These are phyloP conservation scores for Barnettozyma populi DNA, from an alignment of 805 yeast genomes.

Conservation along the genomic window DNA sequence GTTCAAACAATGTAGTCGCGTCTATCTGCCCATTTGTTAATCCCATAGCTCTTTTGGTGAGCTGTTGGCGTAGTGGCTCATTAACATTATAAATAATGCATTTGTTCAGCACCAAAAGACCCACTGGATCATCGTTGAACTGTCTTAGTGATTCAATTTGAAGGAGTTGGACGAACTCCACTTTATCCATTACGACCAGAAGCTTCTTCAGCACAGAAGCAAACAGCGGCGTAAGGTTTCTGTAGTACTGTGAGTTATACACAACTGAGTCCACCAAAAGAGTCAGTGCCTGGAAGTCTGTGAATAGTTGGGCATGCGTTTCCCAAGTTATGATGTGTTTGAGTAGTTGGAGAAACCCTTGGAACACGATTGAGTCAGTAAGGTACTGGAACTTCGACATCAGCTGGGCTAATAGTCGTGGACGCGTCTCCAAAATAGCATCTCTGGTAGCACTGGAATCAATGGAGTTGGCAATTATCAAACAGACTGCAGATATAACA, in stretches of 20 bases:
- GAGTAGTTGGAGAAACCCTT: conserved; percentile 21
- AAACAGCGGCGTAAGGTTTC: conserved; percentile 17
- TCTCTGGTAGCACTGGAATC: conserved; percentile 13
- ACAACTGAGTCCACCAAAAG: conserved; percentile 20
- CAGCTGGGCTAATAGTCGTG: conserved; percentile 11
- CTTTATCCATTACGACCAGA: conserved; percentile 13
- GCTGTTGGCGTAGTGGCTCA: conserved; percentile 1
- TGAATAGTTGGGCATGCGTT: conserved; percentile 14
- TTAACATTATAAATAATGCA: conserved; percentile 14
- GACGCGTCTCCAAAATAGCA: conserved; percentile 9
- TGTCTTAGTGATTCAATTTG: conserved; percentile 6
- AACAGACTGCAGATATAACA: conserved; percentile 16
- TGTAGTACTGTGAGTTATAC: conserved; percentile 20
- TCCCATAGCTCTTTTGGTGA: conserved; percentile 12
- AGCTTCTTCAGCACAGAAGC: conserved; percentile 19
- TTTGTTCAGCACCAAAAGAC: conserved; percentile 17
- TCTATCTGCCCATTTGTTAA: conserved; percentile 13
- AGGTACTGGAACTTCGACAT: conserved; percentile 17
- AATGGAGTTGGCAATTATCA: conserved; percentile 24
- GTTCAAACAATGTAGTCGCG: conserved; percentile 20
- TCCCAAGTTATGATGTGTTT: conserved; percentile 15
- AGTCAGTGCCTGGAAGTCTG: conserved; percentile 5
- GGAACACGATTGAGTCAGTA: conserved; percentile 24
- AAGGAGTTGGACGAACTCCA: conserved; percentile 4
- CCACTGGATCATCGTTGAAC: conserved; percentile 10